phyloP scores from a whole-genome alignment of 768 basidiomycete species.

The Pleurotus cornucopiae region DNA sequence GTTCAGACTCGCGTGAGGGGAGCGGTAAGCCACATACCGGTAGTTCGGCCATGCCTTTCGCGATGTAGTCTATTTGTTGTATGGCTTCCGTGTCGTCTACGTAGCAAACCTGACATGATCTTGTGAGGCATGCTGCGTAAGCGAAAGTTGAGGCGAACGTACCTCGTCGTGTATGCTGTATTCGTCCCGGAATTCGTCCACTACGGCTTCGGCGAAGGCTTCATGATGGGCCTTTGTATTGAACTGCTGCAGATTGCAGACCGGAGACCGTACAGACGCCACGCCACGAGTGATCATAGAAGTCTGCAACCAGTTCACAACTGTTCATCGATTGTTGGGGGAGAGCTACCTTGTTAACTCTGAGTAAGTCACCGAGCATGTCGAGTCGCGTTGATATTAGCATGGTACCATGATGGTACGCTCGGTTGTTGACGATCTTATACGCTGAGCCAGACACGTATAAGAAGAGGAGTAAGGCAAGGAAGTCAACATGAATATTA shows the following conservation, averaged over 20 bases:
- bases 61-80: constrained; percentile 53
- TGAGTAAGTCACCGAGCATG: constrained; percentile 69
- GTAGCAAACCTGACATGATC: constrained; percentile 27
- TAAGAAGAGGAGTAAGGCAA: constrained; percentile 9
- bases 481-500: background rate
- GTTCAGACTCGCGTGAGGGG: background rate
- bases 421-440: constrained; percentile 85
- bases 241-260: constrained; percentile 72
- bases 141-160: constrained; percentile 4
- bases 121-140: background rate
- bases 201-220: constrained; percentile 64
- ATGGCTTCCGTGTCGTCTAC: constrained; percentile 45
- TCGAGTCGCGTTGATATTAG: constrained; percentile 79
- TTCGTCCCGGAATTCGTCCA: constrained; percentile 59
- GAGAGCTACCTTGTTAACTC: constrained; percentile 50
- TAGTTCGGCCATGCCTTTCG: constrained; percentile 68
- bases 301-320: constrained; percentile 38
- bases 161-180: constrained; percentile 39
- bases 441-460: constrained; percentile 98
- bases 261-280: constrained; percentile 88
- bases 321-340: too few species aligned
- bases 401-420: constrained; percentile 99
- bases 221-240: constrained; percentile 56
- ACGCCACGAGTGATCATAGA: constrained; percentile 83
- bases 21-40: constrained; percentile 38